Evolutionary conservation across 2,329 filamentous ascomycete genomes (phyloP).

Genomic region (Cladosporium sp.): DNA sequence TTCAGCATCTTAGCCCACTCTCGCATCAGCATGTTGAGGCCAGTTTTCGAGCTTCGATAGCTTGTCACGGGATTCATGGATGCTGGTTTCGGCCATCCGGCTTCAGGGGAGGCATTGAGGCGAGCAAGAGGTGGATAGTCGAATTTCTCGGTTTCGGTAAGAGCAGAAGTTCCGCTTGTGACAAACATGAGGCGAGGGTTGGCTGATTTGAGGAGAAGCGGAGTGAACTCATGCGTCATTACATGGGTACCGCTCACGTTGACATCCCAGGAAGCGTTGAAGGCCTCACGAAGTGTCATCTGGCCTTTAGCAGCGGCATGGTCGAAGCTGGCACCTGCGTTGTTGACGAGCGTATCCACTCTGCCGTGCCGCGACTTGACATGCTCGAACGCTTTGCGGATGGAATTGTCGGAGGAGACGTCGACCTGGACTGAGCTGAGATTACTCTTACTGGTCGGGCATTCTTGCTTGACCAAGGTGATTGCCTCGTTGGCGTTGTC

Average conservation of each 20-base stretch:
- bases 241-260: slow-evolving; percentile 44
- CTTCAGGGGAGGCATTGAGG: slow-evolving; percentile 30
- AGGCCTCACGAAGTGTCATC: slow-evolving; percentile 39
- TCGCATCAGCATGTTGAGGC: slow-evolving; percentile 52
- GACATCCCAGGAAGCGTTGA: slow-evolving; percentile 39
- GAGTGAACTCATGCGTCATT: slow-evolving; percentile 39
- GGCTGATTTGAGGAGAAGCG: slow-evolving; percentile 40
- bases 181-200: slow-evolving; percentile 42
- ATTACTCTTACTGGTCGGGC: slow-evolving; percentile 43
- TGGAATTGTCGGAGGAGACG: slow-evolving; percentile 54
- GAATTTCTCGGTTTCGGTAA: slow-evolving; percentile 38
- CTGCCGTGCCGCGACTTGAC: slow-evolving; percentile 46
- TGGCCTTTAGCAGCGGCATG: slow-evolving; percentile 31
- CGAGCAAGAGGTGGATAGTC: slow-evolving; percentile 30
- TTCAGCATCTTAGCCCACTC: slow-evolving; percentile 47
- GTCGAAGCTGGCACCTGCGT: slow-evolving; percentile 55
- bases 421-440: slow-evolving; percentile 55
- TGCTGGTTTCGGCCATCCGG: slow-evolving; percentile 51
- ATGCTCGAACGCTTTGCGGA: slow-evolving; percentile 47
- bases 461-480: slow-evolving; percentile 42
- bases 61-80: slow-evolving; percentile 31
- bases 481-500: slow-evolving; percentile 55
- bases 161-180: slow-evolving; percentile 44
- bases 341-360: slow-evolving; percentile 59
- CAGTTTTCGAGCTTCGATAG: slow-evolving; percentile 48